These are phyloP conservation scores for Agaricus blazei DNA, from an alignment of 768 basidiomycete genomes.

Conservation along the genomic window DNA sequence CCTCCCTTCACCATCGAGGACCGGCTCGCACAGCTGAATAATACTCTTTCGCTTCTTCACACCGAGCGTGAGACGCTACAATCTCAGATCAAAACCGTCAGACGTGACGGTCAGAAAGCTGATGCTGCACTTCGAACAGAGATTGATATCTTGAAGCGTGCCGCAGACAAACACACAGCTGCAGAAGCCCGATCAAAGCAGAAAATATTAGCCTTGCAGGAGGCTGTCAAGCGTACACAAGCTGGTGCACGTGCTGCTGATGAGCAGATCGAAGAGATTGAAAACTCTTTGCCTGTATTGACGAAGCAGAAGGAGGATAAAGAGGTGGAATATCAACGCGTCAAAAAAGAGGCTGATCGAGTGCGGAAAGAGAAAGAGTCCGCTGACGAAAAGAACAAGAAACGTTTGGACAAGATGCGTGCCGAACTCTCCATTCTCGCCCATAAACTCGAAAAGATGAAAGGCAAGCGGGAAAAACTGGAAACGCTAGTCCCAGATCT, in stretches of 20 bases:
- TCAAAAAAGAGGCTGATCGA: slow-evolving; percentile 46
- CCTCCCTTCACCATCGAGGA: slow-evolving; percentile 59
- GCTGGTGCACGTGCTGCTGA: slow-evolving; percentile 46
- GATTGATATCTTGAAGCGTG: slow-evolving; percentile 78
- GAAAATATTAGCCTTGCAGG: slow-evolving; percentile 83
- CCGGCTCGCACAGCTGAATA: slow-evolving; percentile 57
- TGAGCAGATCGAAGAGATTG: slow-evolving; percentile 40
- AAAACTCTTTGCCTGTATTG: slow-evolving; percentile 38
- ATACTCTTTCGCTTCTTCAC: slow-evolving; percentile 56
- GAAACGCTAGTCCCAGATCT: slow-evolving; percentile 61
- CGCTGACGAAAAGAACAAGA: slow-evolving; percentile 43
- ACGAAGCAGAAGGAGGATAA: slow-evolving; percentile 30
- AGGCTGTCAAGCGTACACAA: slow-evolving; percentile 78
- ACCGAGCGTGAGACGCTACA: slow-evolving; percentile 67
- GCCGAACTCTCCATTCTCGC: slow-evolving; percentile 51
- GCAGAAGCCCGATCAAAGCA: slow-evolving; percentile 80
- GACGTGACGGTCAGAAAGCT: slow-evolving; percentile 79
- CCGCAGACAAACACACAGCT: slow-evolving; percentile 72
- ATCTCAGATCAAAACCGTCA: slow-evolving; percentile 65
- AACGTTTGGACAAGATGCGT: slow-evolving; percentile 50
- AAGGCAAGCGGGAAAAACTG: slow-evolving; percentile 59
- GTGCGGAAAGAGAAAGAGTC: slow-evolving; percentile 33
- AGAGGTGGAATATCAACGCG: slow-evolving; percentile 35
- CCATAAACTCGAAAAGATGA: slow-evolving; percentile 65
- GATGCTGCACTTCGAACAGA: slow-evolving; percentile 78